A percentile compares a stretch with the other conserved stretches of the same genome.
Evolutionary conservation across 2,329 filamentous ascomycete genomes (phyloP).

Genomic region (Penicillium expansum): DNA sequence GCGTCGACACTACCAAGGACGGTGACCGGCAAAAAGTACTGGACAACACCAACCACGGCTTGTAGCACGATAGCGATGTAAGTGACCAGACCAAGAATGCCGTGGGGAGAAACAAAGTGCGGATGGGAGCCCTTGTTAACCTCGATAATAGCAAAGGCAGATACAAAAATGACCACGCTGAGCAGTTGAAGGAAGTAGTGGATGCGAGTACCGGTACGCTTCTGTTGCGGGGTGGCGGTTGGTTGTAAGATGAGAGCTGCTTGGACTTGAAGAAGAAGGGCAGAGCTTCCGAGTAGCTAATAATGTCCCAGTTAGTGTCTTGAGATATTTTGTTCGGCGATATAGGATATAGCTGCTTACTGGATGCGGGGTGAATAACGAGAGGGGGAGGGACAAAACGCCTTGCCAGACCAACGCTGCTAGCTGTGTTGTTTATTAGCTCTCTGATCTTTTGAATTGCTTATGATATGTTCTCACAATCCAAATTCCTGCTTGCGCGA

Average conservation of each 20-base stretch:
- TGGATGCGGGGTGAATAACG: constrained; percentile 86
- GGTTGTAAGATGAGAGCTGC: constrained; percentile 84
- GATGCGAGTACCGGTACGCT: constrained; percentile 58
- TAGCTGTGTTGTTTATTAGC: constrained; percentile 48
- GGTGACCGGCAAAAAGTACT: constrained; percentile 67
- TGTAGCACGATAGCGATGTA: constrained; percentile 70
- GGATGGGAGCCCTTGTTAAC: constrained; percentile 76
- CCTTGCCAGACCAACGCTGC: constrained; percentile 72
- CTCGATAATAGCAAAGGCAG: constrained; percentile 47
- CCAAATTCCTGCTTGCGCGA: constrained; percentile 76
- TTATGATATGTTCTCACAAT: constrained; percentile 50
- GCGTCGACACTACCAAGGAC: constrained; percentile 76
- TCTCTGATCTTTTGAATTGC: not conserved
- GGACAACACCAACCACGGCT: constrained; percentile 74
- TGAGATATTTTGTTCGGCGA: not conserved
- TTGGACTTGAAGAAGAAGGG: constrained; percentile 72
- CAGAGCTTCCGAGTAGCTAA: constrained; percentile 53
- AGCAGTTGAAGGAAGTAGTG: constrained; percentile 69
- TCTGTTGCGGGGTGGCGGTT: constrained; percentile 73
- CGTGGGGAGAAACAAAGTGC: constrained; percentile 73
- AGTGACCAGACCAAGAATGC: constrained; percentile 74
- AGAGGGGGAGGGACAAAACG: constrained; percentile 67
- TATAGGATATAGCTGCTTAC: constrained; percentile 50
- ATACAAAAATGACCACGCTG: constrained; percentile 42
- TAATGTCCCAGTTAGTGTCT: constrained; percentile 28